phyloP scores from a whole-genome alignment of 2,329 filamentous ascomycete species.

The Juglanconis oblonga region DNA sequence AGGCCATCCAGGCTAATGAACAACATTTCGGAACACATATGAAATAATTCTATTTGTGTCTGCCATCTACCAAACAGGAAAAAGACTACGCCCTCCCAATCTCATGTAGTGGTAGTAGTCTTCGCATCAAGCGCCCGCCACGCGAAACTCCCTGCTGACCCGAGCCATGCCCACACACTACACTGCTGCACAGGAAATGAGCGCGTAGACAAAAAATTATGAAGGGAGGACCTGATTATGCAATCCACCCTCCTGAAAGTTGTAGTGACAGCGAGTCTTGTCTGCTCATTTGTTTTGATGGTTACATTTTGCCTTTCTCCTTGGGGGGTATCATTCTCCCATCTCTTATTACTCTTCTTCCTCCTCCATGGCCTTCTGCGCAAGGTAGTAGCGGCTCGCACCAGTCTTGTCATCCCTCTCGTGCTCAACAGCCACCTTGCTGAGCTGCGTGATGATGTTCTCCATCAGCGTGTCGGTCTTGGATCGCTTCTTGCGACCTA shows the following conservation, averaged over 20 bases:
- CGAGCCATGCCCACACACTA: neutral
- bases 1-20: too few relatives aligned
- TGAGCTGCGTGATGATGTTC: conserved; percentile 63
- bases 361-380: conserved; percentile 18
- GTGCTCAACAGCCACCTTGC: conserved; percentile 61
- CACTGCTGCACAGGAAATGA: neutral
- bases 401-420: conserved; percentile 46
- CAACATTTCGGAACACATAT: neutral
- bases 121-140: conserved; percentile 7
- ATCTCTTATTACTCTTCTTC: conserved; percentile 18
- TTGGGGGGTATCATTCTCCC: neutral
- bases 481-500: conserved; percentile 61
- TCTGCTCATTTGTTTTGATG: neutral
- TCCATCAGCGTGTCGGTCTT: conserved; percentile 61
- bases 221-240: neutral
- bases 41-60: neutral
- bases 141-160: neutral
- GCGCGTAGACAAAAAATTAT: too few relatives aligned
- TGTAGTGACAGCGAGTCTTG: neutral
- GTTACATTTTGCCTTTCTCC: neutral
- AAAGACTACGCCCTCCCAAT: neutral
- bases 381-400: conserved; percentile 35
- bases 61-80: neutral
- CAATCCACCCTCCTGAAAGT: neutral
- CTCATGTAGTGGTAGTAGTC: neutral